Percentiles rank a stretch among this genome's conserved stretches.
These are phyloP conservation scores for Xylariaceae sp. DNA, from an alignment of 2,329 filamentous ascomycete genomes.

Conservation along the genomic window DNA sequence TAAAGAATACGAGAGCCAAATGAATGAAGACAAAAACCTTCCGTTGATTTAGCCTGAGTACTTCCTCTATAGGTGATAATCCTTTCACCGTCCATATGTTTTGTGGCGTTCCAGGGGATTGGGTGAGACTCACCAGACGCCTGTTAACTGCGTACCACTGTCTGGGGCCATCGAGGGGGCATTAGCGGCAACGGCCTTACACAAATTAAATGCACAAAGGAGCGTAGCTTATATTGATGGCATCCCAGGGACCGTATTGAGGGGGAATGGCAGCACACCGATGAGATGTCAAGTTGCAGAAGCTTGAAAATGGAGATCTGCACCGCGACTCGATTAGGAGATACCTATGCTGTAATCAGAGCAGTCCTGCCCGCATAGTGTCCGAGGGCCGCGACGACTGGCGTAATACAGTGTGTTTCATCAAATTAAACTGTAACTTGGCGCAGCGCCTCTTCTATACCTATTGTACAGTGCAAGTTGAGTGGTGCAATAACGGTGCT, in stretches of 20 bases:
- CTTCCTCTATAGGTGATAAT: slow-evolving; percentile 5
- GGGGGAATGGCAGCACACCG: not conserved
- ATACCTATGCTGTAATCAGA: no score
- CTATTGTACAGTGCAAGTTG: no score
- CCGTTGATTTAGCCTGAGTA: slow-evolving; percentile 3
- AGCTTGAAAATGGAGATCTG: not conserved
- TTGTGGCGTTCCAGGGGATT: not conserved
- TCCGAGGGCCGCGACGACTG: no score
- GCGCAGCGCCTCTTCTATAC: no score
- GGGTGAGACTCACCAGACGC: slow-evolving; percentile 43
- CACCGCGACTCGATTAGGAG: not conserved
- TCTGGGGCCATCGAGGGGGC: slow-evolving; percentile 39
- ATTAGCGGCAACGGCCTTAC: slow-evolving; percentile 8
- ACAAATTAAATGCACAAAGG: not conserved
- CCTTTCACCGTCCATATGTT: not conserved
- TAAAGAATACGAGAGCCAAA: slow-evolving; percentile 54
- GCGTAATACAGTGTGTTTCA: no score
- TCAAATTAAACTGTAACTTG: no score
- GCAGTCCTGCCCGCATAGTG: no score
- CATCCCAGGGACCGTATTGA: not conserved
- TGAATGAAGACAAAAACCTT: slow-evolving; percentile 55
- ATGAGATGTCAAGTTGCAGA: not conserved
- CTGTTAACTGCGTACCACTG: slow-evolving; percentile 43
- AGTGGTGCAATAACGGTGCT: no score
- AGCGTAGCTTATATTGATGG: not conserved